phyloP scores from a whole-genome alignment of 116 monocot genomes.

The Papilionanthe hybrid region DNA sequence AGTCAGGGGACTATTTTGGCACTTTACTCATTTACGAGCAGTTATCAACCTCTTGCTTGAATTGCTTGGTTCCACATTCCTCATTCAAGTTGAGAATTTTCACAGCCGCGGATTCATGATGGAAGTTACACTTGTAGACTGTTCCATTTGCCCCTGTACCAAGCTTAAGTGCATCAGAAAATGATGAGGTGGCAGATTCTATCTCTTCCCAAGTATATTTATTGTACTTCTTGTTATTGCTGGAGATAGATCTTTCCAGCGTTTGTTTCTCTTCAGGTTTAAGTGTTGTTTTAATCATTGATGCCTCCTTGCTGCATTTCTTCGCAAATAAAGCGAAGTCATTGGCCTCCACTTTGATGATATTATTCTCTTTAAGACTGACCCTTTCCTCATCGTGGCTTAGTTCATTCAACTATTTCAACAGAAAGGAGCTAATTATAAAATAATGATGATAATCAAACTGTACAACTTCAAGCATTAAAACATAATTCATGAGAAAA shows the following conservation, averaged over 20 bases:
- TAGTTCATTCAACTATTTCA: conserved; percentile 32
- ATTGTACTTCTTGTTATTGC: conserved; percentile 9
- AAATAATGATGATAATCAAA: neutral
- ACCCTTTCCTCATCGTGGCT: neutral
- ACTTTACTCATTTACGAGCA: neutral
- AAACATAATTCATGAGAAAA: conserved; percentile 21
- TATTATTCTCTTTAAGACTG: neutral
- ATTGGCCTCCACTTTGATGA: conserved; percentile 9
- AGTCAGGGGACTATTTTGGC: too few species aligned
- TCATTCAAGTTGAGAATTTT: conserved; percentile 32
- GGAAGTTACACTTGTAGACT: conserved; percentile 28
- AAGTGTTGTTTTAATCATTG: neutral
- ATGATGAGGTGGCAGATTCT: conserved; percentile 22
- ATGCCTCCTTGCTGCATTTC: conserved; percentile 12
- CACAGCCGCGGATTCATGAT: conserved; percentile 21
- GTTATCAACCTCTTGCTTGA: conserved; percentile 31
- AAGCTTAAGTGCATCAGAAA: conserved; percentile 20
- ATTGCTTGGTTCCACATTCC: conserved; percentile 25
- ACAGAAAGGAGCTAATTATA: neutral
- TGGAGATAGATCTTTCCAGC: neutral
- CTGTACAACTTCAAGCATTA: neutral
- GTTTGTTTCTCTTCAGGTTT: conserved; percentile 5
- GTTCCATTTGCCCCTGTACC: conserved; percentile 30
- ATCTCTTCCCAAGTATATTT: conserved; percentile 38
- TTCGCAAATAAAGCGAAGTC: neutral